These are phyloP conservation scores for Saccharomycopsis oosterbeekiorum DNA, from an alignment of 805 yeast genomes.

Conservation along the genomic window DNA sequence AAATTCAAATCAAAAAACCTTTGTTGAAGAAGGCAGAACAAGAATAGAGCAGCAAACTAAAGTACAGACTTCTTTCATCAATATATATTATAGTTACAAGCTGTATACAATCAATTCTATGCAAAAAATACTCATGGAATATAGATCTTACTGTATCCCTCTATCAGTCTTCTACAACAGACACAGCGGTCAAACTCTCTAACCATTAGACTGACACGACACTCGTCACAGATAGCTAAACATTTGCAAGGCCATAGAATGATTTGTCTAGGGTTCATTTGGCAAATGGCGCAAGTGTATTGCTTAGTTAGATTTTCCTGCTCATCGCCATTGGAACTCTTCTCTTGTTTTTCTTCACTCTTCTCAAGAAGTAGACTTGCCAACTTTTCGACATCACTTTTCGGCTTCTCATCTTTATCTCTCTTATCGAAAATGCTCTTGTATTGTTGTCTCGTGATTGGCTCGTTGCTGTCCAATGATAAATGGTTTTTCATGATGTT, in stretches of 20 bases:
- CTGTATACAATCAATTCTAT: no score
- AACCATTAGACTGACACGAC: constrained; percentile 63
- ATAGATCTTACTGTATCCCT: constrained; percentile 36
- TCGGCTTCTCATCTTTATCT: background rate
- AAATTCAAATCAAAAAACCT: background rate
- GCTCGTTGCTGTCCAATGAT: constrained; percentile 1
- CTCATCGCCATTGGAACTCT: constrained; percentile 20
- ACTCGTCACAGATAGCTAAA: constrained; percentile 77
- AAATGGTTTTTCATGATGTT: constrained; percentile 12
- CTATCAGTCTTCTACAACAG: constrained; percentile 70
- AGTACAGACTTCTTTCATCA: no score
- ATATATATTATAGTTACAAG: no score
- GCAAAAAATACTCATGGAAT: constrained; percentile 20
- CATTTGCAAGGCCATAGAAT: constrained; percentile 93
- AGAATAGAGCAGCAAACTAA: no score
- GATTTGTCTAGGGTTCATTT: constrained; percentile 59
- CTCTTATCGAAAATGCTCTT: background rate
- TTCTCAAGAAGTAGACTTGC: constrained; percentile 1
- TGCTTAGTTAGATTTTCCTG: constrained; percentile 22
- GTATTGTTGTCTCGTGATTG: constrained; percentile 5
- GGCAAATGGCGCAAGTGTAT: constrained; percentile 69
- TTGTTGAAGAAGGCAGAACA: no score
- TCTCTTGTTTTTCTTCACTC: constrained; percentile 3
- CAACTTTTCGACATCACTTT: constrained; percentile 4
- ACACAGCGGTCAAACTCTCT: constrained; percentile 74